Percentiles rank a stretch among this genome's conserved stretches.
Conservation (phyloP, 257 asterid genomes). For the Cinchona pubescens region DNA sequence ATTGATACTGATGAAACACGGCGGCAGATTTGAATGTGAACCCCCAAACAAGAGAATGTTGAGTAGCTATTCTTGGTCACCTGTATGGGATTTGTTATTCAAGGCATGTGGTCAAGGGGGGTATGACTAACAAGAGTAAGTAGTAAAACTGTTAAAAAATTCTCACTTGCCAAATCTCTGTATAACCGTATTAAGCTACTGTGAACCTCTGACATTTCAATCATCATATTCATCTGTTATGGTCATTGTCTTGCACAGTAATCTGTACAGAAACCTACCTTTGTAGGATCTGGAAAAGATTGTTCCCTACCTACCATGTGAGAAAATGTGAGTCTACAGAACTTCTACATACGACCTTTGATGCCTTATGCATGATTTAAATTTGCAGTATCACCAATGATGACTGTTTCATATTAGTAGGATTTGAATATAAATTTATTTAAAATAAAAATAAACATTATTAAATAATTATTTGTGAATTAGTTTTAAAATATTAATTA, state of each 20-base stretch:
- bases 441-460: no score
- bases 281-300: slow-evolving; percentile 43
- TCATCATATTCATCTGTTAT: slow-evolving; percentile 13
- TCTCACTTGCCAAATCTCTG: neutral
- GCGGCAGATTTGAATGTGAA: neutral
- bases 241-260: slow-evolving; percentile 49
- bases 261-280: slow-evolving; percentile 14
- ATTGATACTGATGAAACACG: neutral
- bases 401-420: no score
- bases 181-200: neutral
- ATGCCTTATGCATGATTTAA: slow-evolving; percentile 6
- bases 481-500: no score
- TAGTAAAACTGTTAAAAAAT: neutral
- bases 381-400: no score
- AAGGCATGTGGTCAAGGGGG: neutral
- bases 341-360: neutral
- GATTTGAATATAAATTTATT: no score
- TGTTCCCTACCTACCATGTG: slow-evolving; percentile 64
- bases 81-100: neutral
- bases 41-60: neutral
- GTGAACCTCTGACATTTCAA: slow-evolving; percentile 22
- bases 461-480: no score
- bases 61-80: neutral
- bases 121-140: neutral
- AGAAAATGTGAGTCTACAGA: slow-evolving; percentile 39